phyloP scores from a whole-genome alignment of 768 basidiomycete genomes.

The Tricholoma matsutake region DNA sequence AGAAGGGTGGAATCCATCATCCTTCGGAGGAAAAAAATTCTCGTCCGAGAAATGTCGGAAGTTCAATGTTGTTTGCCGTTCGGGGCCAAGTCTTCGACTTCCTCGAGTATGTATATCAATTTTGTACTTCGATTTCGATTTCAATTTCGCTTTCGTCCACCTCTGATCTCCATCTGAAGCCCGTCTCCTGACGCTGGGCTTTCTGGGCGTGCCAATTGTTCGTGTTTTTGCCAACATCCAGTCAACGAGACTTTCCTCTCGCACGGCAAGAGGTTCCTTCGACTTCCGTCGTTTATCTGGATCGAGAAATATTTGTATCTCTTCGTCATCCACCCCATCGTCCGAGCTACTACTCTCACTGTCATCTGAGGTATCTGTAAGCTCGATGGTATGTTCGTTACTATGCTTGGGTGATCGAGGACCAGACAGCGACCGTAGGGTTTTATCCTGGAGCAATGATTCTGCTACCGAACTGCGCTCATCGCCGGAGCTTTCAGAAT shows the following conservation, averaged over 20 bases:
- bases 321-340: constrained; percentile 25
- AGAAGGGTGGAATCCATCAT: neutral
- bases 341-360: constrained; percentile 20
- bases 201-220: constrained; percentile 21
- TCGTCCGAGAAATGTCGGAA: constrained; percentile 21
- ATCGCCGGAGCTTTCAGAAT: constrained; percentile 57
- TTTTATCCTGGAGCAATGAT: neutral
- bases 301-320: constrained; percentile 32
- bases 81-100: constrained; percentile 27
- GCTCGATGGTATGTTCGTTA: constrained; percentile 20
- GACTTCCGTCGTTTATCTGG: constrained; percentile 5
- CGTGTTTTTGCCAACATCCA: constrained; percentile 59
- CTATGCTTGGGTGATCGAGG: constrained; percentile 10
- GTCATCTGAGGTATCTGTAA: constrained; percentile 12
- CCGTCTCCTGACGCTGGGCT: constrained; percentile 16
- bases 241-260: constrained; percentile 57
- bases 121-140: constrained; percentile 21
- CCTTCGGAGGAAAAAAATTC: neutral
- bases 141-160: constrained; percentile 5
- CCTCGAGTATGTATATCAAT: constrained; percentile 39
- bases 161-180: constrained; percentile 2
- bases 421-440: constrained; percentile 5
- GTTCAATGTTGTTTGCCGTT: constrained; percentile 39
- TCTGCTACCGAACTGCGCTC: constrained; percentile 14
- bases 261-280: constrained; percentile 12